Evolutionary conservation across 371 early-diverging fungal species (phyloP).

Genomic region (Catenaria anguillulae): DNA sequence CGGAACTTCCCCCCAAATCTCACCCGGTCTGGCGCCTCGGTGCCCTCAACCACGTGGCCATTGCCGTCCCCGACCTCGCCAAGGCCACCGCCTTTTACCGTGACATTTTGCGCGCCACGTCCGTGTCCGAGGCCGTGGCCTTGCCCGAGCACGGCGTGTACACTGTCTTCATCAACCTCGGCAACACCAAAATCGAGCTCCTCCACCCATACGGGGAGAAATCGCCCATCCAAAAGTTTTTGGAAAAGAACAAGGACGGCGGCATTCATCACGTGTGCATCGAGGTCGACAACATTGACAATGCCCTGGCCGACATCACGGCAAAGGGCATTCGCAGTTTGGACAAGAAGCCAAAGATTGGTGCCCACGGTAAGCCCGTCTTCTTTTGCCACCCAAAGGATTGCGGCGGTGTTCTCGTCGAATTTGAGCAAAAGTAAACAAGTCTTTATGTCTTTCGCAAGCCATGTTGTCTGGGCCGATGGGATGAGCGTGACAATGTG

Average conservation of each 20-base stretch:
- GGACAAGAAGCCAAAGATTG: constrained; percentile 55
- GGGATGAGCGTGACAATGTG: too few species aligned
- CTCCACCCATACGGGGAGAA: constrained; percentile 54
- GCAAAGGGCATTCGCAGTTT: constrained; percentile 42
- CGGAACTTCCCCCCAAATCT: background rate
- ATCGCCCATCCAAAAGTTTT: constrained; percentile 54
- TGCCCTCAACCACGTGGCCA: constrained; percentile 61
- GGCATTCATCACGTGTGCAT: constrained; percentile 69
- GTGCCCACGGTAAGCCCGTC: constrained; percentile 64
- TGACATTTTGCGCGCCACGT: constrained; percentile 40
- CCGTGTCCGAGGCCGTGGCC: constrained; percentile 43
- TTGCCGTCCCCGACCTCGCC: constrained; percentile 55
- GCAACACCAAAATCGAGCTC: constrained; percentile 66
- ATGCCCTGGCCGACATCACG: constrained; percentile 41
- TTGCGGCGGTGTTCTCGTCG: constrained; percentile 61
- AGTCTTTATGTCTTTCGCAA: too few species aligned
- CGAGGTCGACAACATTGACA: constrained; percentile 48
- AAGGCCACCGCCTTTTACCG: constrained; percentile 47
- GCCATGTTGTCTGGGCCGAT: too few species aligned
- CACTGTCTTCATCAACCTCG: constrained; percentile 64
- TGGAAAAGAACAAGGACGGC: constrained; percentile 55
- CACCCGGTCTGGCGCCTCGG: constrained; percentile 41
- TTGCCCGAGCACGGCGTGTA: constrained; percentile 66
- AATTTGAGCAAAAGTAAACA: constrained; percentile 37
- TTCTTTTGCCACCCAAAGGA: constrained; percentile 63